Conservation (phyloP, 805 yeast genomes). For the Wickerhamiella parazyma region DNA sequence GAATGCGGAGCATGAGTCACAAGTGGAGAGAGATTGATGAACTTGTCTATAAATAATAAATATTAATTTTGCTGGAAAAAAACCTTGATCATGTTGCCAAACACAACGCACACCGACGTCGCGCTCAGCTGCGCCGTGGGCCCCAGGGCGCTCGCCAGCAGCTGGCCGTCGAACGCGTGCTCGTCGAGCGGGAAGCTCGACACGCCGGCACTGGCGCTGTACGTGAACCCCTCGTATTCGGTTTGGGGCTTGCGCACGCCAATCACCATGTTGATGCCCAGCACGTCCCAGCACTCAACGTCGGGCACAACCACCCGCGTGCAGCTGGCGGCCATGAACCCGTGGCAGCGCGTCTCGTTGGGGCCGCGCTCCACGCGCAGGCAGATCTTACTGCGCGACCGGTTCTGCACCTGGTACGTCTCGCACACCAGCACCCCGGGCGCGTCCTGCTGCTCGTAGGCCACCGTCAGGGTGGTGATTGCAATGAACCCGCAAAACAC, state of each 20-base stretch:
- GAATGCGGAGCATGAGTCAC: constrained; percentile 8
- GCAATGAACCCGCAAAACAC: constrained; percentile 85
- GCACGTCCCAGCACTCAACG: constrained; percentile 67
- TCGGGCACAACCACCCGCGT: constrained; percentile 50
- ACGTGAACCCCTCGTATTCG: constrained; percentile 69
- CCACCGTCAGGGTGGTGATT: constrained; percentile 54
- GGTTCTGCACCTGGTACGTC: constrained; percentile 55
- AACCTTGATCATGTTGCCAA: constrained; percentile 61
- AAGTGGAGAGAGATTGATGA: background rate
- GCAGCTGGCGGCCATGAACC: constrained; percentile 63
- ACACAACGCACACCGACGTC: constrained; percentile 59
- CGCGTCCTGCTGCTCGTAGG: constrained; percentile 48
- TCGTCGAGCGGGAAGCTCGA: constrained; percentile 45
- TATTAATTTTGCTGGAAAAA: constrained; percentile 30
- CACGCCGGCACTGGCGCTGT: constrained; percentile 46
- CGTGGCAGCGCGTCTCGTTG: constrained; percentile 78
- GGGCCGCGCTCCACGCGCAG: constrained; percentile 86
- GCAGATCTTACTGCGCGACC: constrained; percentile 70
- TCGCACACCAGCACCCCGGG: constrained; percentile 48
- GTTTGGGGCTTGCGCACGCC: constrained; percentile 38
- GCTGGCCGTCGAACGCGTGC: constrained; percentile 13
- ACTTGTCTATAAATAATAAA: background rate
- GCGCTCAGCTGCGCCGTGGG: constrained; percentile 61
- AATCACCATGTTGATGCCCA: constrained; percentile 62
- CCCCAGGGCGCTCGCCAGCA: constrained; percentile 43